phyloP scores from a whole-genome alignment of 495 filamentous ascomycete species.

The Aspergillus avenaceus region DNA sequence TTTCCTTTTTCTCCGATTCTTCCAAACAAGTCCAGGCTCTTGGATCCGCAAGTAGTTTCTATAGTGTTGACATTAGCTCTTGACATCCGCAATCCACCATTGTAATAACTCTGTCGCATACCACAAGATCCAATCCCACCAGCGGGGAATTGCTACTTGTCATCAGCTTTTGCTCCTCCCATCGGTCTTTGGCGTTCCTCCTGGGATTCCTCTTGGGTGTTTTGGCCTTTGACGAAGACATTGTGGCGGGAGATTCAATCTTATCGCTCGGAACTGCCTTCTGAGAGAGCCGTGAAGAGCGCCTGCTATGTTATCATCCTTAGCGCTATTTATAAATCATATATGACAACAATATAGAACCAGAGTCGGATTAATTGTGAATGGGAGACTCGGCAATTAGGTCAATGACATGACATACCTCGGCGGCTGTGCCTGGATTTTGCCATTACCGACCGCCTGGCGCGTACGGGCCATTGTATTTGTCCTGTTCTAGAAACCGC shows the following conservation, averaged over 20 bases:
- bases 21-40: slow-evolving; percentile 56
- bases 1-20: slow-evolving; percentile 49
- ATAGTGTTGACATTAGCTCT: too few species aligned
- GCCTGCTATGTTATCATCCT: slow-evolving; percentile 20
- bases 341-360: too few species aligned
- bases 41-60: slow-evolving; percentile 55
- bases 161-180: slow-evolving; percentile 48
- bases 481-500: slow-evolving; percentile 15
- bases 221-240: slow-evolving; percentile 19
- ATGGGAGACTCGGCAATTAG: too few species aligned
- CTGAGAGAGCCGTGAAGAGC: slow-evolving; percentile 15
- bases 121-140: slow-evolving; percentile 51
- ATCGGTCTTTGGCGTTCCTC: slow-evolving; percentile 30
- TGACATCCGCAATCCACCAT: background rate
- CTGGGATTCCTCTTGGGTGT: slow-evolving; percentile 30
- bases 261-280: slow-evolving; percentile 16
- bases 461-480: slow-evolving; percentile 29
- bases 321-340: too few species aligned
- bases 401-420: slow-evolving; percentile 17
- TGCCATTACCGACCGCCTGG: slow-evolving; percentile 37
- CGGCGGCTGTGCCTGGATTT: slow-evolving; percentile 13
- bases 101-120: slow-evolving; percentile 28
- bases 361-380: too few species aligned
- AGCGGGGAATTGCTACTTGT: slow-evolving; percentile 54
- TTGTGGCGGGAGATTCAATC: slow-evolving; percentile 17